Base-by-base conservation (phyloP, 1,139 yeast species). In the Kodamaea ohmeri region DNA sequence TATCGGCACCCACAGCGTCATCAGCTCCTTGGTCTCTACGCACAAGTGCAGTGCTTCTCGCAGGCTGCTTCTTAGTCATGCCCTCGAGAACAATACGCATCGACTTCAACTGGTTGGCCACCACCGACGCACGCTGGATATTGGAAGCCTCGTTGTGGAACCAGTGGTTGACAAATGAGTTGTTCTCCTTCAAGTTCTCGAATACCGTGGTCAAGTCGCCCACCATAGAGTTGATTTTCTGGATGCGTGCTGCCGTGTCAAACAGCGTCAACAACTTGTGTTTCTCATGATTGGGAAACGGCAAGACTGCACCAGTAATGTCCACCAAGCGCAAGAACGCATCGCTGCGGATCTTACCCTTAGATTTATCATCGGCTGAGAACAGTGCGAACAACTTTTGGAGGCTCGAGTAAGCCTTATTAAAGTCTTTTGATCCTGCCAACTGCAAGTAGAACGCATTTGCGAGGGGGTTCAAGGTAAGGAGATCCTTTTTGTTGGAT, bases 381-480 rank as follows among this genome's bases (percentile, higher is more conserved):
- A 56, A 53, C 28, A 56, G 55, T 14, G 54, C 49, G 42, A 52
- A 55, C 18, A 73, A 49, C 45, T 61, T 60, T 46, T 63, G 66
- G 45, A 71, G 58, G 32, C 67, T 61, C 9, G 52, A 39, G 44
- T 65, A 69, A 1, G 76, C 76, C 40, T 65, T 67, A 15, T 61
- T 55, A 40, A 69, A 69, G 43, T 71, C 76, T 42, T 65, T 68
- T 16, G 75, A 65, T 1, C 73, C 73, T 1, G 69, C 67, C 44
- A 71, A 66, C 49, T 80, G 85, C 32, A 76, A 55, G 48, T 67
- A 75, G n/a, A 82, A 61, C 0, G 82, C 71, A 46, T 75, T 76
- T 0, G 87, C 80, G 38, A 82, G 56, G 0, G 89, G 90, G 14
- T 82, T 74, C 26, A 81, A 60, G 1, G 77, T 64, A 25, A 79